Evolutionary conservation across 805 yeast genomes (phyloP), one percentile per base, ranked within the genome.

Genomic region (Teunomyces funiuensis): DNA sequence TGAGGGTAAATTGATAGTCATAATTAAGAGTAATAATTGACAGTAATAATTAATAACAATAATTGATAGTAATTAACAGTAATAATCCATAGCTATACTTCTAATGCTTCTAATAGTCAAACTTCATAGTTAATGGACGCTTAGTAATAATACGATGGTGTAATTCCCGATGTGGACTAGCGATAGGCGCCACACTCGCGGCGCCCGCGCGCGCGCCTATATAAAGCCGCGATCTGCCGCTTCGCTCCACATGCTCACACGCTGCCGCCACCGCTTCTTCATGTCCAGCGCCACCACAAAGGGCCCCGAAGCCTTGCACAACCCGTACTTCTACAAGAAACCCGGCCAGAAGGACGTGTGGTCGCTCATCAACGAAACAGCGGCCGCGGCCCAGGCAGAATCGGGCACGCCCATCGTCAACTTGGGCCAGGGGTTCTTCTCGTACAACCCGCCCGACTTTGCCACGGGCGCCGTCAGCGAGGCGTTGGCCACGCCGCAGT

Each of bases 401-500:
- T 61, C 78, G 27, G 89, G 88, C n/a, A 74, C 84, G 53, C 85
- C 88, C 40, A 80, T 91, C 42, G 83, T 84, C 46, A 93, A 93
- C 55, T 75, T 93, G 43, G 99, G 99, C 25, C 99, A 93, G 63
- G 99, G 99, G 2, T 93, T 93, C 66, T 93, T 93, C 71, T 88
- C 97, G 2, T 93, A 91, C 61, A 78, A 90, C 22, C 99, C 99
- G 2, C 99, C 99, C 0, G 77, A 81, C n/a, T 93, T 93, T 65
- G 97, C 95, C 11, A 72, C 85, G 44, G 75, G 80, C 8, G 95
- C 96, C 5, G 95, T 91, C 13, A 78, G 81, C 49, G 73, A 76
- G 31, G 91, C 97, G 0, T 71, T 89, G 33, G 82, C 79, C 41
- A 71, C 69, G 25, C 83, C 98, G 3, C 73, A 82, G 44, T 79